Percentiles rank a stretch among this genome's conserved stretches.
Evolutionary conservation across 352 stramenopile species (phyloP).

Genomic region (Phytophthora boehmeriae): DNA sequence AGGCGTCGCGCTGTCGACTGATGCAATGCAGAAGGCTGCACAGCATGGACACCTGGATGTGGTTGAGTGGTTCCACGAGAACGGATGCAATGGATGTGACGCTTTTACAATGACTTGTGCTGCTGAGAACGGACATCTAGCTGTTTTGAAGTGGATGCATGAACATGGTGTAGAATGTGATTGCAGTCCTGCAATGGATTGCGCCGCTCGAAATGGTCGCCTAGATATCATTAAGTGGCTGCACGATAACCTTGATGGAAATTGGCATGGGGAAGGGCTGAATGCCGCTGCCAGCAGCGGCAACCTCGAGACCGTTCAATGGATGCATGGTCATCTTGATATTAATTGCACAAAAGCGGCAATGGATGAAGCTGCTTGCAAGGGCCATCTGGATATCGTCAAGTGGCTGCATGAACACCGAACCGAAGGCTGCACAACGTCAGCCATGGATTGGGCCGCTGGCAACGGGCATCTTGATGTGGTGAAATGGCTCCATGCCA

Average conservation of each 20-base stretch:
- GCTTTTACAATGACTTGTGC: conserved; percentile 15
- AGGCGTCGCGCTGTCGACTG: neutral
- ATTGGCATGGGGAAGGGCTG: conserved; percentile 6
- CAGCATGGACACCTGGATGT: conserved; percentile 26
- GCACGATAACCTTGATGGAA: conserved; percentile 7
- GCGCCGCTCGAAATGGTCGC: conserved; percentile 23
- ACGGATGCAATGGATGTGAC: conserved; percentile 22
- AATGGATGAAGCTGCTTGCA: conserved; percentile 27
- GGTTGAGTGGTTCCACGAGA: conserved; percentile 27
- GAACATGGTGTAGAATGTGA: conserved; percentile 12
- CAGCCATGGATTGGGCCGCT: conserved; percentile 15
- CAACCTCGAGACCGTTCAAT: conserved; percentile 18
- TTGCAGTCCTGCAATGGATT: conserved; percentile 13
- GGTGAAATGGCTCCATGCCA: conserved; percentile 20
- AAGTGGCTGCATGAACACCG: conserved; percentile 27
- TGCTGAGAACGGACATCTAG: conserved; percentile 19
- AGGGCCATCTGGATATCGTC: conserved; percentile 22
- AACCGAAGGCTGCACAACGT: conserved; percentile 21
- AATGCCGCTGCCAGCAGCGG: conserved; percentile 23
- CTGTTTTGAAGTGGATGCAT: conserved; percentile 26
- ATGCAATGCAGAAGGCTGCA: conserved; percentile 25
- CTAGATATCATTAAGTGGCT: conserved; percentile 29
- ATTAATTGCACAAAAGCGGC: conserved; percentile 25
- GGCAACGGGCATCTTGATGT: conserved; percentile 12
- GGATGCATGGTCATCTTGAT: conserved; percentile 21